Evolutionary conservation across 208 protist genomes (phyloP).

Genomic region (Trypanosoma cruzi): DNA sequence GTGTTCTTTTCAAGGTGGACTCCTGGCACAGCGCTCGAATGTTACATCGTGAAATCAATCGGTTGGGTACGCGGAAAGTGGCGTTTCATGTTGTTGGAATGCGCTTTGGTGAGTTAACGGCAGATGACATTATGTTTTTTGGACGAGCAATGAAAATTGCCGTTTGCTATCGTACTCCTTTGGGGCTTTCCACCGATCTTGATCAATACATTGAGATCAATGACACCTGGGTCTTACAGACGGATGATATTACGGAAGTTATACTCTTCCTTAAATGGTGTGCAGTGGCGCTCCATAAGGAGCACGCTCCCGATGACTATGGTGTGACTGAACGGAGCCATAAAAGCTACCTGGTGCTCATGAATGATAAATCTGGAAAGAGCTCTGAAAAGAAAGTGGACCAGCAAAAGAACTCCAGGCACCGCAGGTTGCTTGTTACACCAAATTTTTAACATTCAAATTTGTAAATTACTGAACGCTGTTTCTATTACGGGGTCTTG

Average conservation of each 20-base stretch:
- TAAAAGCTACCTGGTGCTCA: constrained; percentile 21
- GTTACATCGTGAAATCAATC: constrained; percentile 64
- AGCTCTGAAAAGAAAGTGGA: neutral
- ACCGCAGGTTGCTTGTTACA: constrained; percentile 26
- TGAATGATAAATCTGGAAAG: constrained; percentile 7
- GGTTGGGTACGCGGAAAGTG: constrained; percentile 69
- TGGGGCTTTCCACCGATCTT: constrained; percentile 52
- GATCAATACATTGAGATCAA: constrained; percentile 67
- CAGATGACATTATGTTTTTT: constrained; percentile 83
- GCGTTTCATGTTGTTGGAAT: constrained; percentile 75
- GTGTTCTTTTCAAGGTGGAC: constrained; percentile 89
- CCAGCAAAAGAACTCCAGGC: neutral
- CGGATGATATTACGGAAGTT: constrained; percentile 79
- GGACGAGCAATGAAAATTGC: constrained; percentile 64
- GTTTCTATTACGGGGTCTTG: neutral
- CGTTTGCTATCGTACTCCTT: constrained; percentile 82
- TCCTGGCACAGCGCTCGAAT: constrained; percentile 87
- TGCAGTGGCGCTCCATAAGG: constrained; percentile 72
- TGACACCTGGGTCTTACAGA: constrained; percentile 77
- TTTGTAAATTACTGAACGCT: constrained; percentile 3
- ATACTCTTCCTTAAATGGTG: constrained; percentile 82
- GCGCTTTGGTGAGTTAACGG: constrained; percentile 72
- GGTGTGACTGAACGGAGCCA: constrained; percentile 12
- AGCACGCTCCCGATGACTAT: constrained; percentile 45
- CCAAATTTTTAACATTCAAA: constrained; percentile 27